These are phyloP conservation scores for Cercospora sojina DNA, from an alignment of 2,329 filamentous ascomycete genomes.

Conservation along the genomic window DNA sequence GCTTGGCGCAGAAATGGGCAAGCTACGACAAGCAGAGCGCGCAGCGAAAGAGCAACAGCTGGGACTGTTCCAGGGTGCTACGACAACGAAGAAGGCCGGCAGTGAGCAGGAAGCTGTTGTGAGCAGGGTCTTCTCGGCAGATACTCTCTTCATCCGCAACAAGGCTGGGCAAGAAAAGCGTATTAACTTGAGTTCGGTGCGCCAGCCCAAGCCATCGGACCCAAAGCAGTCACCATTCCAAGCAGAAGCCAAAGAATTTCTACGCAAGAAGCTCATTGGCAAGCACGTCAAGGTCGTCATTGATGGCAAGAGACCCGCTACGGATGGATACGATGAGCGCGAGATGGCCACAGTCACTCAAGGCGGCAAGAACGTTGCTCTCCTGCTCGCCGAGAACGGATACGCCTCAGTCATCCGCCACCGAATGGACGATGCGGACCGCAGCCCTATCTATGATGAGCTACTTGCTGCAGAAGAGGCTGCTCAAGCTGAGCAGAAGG, in stretches of 20 bases:
- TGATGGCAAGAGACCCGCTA: slow-evolving; percentile 86
- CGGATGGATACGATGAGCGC: slow-evolving; percentile 87
- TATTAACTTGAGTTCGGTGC: slow-evolving; percentile 87
- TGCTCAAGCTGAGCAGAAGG: slow-evolving; percentile 84
- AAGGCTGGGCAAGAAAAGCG: slow-evolving; percentile 85
- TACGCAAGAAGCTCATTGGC: slow-evolving; percentile 90
- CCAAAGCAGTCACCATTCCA: slow-evolving; percentile 83
- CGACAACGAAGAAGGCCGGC: slow-evolving; percentile 60
- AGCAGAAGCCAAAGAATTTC: slow-evolving; percentile 92
- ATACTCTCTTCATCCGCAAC: slow-evolving; percentile 82
- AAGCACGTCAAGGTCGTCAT: slow-evolving; percentile 90
- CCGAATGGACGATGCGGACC: slow-evolving; percentile 88
- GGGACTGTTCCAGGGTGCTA: slow-evolving; percentile 77
- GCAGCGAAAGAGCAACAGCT: slow-evolving; percentile 73
- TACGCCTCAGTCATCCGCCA: slow-evolving; percentile 94
- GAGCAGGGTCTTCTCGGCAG: slow-evolving; percentile 79
- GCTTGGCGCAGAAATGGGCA: slow-evolving; percentile 83
- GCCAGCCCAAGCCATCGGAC: slow-evolving; percentile 87
- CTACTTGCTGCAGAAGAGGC: slow-evolving; percentile 74
- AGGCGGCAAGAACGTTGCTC: slow-evolving; percentile 81
- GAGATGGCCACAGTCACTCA: slow-evolving; percentile 87
- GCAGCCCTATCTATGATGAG: slow-evolving; percentile 91
- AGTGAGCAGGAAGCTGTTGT: slow-evolving; percentile 77
- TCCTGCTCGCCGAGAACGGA: slow-evolving; percentile 84
- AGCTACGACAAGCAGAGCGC: slow-evolving; percentile 82